Conservation (phyloP, 345 rosid genomes). For the Camelina hispida region DNA sequence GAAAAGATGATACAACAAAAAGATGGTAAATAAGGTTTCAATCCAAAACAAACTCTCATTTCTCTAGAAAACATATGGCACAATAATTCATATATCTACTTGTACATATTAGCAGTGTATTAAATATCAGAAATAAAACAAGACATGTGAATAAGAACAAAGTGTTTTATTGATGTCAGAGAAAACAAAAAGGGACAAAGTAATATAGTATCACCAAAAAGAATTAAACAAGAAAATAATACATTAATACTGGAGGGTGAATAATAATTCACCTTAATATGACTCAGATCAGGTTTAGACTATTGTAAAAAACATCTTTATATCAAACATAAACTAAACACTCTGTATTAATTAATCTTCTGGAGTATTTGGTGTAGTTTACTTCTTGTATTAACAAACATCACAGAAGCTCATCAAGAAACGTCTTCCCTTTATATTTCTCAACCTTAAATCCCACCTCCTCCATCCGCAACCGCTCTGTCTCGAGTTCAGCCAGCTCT, state of each 20-base stretch:
- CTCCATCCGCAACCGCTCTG: conserved; percentile 48
- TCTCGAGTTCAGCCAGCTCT: conserved; percentile 54
- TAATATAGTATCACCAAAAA: conserved; percentile 10
- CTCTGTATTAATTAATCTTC: not conserved
- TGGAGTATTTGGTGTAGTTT: conserved; percentile 16
- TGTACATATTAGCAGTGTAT: not conserved
- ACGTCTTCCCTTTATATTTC: conserved; percentile 54
- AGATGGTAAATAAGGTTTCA: conserved; percentile 10
- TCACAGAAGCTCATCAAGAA: conserved; percentile 64
- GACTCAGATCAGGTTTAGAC: conserved; percentile 2
- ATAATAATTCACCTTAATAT: conserved; percentile 13
- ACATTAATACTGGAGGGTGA: not conserved
- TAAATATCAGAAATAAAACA: not conserved
- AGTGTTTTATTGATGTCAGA: not conserved
- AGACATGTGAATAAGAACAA: not conserved
- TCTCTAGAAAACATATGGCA: not conserved
- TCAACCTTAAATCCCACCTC: conserved; percentile 51
- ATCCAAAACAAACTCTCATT: not conserved
- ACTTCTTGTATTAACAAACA: conserved; percentile 15
- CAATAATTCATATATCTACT: conserved; percentile 7
- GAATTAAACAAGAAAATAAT: conserved; percentile 31
- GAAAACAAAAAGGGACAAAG: not conserved
- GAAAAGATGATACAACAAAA: not conserved
- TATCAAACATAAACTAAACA: conserved; percentile 8
- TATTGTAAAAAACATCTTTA: conserved; percentile 11